Conservation (phyloP, 495 filamentous ascomycete species). For the Glonium stellatum region DNA sequence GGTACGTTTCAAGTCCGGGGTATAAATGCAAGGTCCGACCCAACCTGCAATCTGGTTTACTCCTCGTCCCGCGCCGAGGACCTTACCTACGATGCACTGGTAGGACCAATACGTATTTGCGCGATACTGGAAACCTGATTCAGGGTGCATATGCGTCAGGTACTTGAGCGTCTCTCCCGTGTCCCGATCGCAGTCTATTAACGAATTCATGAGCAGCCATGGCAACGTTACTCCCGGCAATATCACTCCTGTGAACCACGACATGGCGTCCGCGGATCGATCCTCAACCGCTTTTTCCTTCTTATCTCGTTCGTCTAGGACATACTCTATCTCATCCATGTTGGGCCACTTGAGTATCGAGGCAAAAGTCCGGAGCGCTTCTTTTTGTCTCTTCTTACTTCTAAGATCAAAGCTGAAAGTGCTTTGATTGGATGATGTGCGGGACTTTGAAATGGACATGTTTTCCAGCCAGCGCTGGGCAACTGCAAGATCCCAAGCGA, state of each 20-base stretch:
- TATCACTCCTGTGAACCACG: conserved; percentile 64
- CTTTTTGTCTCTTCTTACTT: conserved; percentile 57
- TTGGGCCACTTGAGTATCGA: conserved; percentile 69
- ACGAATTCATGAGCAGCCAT: conserved; percentile 64
- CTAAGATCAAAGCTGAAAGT: conserved; percentile 47
- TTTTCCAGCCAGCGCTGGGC: conserved; percentile 63
- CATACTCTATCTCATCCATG: conserved; percentile 51
- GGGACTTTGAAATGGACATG: conserved; percentile 49
- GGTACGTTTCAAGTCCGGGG: conserved; percentile 51
- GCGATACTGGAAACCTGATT: conserved; percentile 65
- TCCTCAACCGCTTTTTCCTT: conserved; percentile 49
- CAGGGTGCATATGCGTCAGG: conserved; percentile 53
- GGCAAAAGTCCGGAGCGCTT: conserved; percentile 57
- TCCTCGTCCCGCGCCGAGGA: conserved; percentile 46
- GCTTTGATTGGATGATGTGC: conserved; percentile 40
- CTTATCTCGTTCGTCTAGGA: conserved; percentile 50
- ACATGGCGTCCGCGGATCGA: conserved; percentile 58
- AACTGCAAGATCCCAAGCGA: conserved; percentile 62
- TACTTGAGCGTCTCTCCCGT: conserved; percentile 52
- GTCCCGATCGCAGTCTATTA: conserved; percentile 63
- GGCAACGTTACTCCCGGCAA: conserved; percentile 62
- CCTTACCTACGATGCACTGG: conserved; percentile 62
- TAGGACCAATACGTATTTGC: conserved; percentile 65
- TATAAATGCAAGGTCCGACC: conserved; percentile 61
- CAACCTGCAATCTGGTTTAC: conserved; percentile 43